phyloP scores from a whole-genome alignment of 164 flowering plant genomes.

The Annona squamosa region DNA sequence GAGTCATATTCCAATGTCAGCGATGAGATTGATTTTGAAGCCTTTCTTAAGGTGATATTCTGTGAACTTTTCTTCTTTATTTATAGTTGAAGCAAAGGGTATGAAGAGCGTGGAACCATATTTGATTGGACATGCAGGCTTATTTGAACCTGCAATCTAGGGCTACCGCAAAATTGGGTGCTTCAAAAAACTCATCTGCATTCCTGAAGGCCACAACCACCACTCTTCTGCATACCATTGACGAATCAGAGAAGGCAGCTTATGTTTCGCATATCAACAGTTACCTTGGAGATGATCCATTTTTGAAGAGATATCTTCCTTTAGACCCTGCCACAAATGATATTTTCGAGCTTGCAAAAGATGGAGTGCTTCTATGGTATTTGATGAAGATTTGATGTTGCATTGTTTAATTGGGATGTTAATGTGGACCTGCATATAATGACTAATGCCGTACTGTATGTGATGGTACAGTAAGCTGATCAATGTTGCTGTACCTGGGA shows the following conservation, averaged over 20 bases:
- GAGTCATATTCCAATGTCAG: slow-evolving; percentile 38
- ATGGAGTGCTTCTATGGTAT: slow-evolving; percentile 93
- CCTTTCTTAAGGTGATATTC: slow-evolving; percentile 59
- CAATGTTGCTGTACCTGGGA: slow-evolving; percentile 94
- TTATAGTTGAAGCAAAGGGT: background rate
- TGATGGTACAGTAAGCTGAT: slow-evolving; percentile 73
- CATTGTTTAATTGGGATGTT: background rate
- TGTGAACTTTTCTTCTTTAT: background rate
- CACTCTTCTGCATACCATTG: slow-evolving; percentile 72
- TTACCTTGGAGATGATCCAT: slow-evolving; percentile 77
- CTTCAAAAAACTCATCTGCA: slow-evolving; percentile 54
- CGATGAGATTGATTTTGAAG: slow-evolving; percentile 69
- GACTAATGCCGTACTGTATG: background rate
- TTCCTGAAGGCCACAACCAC: slow-evolving; percentile 78
- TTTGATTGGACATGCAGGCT: slow-evolving; percentile 31
- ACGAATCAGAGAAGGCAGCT: slow-evolving; percentile 69
- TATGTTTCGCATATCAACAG: slow-evolving; percentile 83
- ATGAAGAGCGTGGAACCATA: background rate
- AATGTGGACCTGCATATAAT: background rate
- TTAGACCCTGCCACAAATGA: slow-evolving; percentile 62
- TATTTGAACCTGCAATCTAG: slow-evolving; percentile 59
- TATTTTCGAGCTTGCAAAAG: slow-evolving; percentile 70
- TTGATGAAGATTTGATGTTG: slow-evolving; percentile 3
- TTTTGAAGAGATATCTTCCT: slow-evolving; percentile 71
- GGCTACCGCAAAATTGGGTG: slow-evolving; percentile 46